Evolutionary conservation across 1,284 basidiomycete genomes (phyloP).

Genomic region (Pseudozyma flocculosa): DNA sequence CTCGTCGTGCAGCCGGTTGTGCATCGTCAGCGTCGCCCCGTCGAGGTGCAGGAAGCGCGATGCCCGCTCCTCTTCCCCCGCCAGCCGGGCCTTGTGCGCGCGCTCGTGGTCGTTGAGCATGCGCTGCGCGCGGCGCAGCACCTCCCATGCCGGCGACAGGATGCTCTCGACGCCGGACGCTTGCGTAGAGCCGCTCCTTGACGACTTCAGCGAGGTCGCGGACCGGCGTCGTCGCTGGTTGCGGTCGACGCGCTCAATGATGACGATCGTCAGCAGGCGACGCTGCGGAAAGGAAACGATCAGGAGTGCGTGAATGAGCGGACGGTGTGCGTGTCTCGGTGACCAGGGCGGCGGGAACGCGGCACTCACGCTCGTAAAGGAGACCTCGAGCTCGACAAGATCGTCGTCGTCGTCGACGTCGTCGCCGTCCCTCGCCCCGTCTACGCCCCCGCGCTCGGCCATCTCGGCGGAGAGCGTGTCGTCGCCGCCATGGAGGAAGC

Average conservation of each 20-base stretch:
- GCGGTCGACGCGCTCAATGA: constrained; percentile 8
- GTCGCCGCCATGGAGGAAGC: constrained; percentile 14
- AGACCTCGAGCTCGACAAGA: constrained; percentile 1
- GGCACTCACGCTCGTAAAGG: constrained; percentile 1
- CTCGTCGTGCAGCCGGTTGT: constrained; percentile 11
- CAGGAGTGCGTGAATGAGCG: too few species aligned
- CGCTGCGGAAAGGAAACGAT: constrained; percentile 26
- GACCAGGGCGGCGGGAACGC: too few species aligned
- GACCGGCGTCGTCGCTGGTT: too few species aligned
- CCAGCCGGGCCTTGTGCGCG: not conserved
- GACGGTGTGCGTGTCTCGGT: too few species aligned
- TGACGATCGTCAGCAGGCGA: constrained; percentile 20
- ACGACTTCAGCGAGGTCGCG: too few species aligned
- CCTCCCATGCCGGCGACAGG: constrained; percentile 12
- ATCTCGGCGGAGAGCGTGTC: constrained; percentile 2
- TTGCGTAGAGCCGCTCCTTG: too few species aligned
- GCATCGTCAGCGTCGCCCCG: constrained; percentile 15
- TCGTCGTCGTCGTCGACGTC: not conserved
- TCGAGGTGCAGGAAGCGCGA: constrained; percentile 28
- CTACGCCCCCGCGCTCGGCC: too few species aligned
- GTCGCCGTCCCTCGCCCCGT: too few species aligned
- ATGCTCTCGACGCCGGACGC: not conserved
- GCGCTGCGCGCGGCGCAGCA: constrained; percentile 23
- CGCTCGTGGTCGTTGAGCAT: constrained; percentile 32
- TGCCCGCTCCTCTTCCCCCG: constrained; percentile 1